These are phyloP conservation scores for Fusarium albidum DNA, from an alignment of 2,329 filamentous ascomycete species.

Conservation along the genomic window DNA sequence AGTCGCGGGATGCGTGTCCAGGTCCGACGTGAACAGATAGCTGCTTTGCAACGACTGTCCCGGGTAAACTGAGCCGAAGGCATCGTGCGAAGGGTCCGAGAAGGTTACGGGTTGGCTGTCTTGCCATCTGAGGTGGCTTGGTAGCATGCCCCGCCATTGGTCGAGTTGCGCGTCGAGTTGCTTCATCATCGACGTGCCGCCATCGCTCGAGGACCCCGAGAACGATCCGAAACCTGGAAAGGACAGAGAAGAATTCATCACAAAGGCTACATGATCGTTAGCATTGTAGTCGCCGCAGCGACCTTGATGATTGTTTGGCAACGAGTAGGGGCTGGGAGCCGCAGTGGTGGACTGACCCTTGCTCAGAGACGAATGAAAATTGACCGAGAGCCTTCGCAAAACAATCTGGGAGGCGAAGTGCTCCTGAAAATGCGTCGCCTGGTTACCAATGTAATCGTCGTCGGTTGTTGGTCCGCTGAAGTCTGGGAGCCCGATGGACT, in stretches of 20 bases:
- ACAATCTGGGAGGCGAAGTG: conserved; percentile 69
- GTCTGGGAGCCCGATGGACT: conserved; percentile 62
- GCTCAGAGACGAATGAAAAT: conserved; percentile 60
- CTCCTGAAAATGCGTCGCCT: conserved; percentile 62
- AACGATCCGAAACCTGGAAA: conserved; percentile 30
- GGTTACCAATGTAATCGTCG: conserved; percentile 56
- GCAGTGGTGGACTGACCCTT: conserved; percentile 53
- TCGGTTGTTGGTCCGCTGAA: conserved; percentile 58
- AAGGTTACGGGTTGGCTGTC: conserved; percentile 54
- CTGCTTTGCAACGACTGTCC: conserved; percentile 30
- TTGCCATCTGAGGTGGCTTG: conserved; percentile 63
- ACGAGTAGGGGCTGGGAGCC: neutral
- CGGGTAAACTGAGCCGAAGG: conserved; percentile 30
- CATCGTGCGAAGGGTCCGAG: conserved; percentile 28
- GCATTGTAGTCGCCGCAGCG: neutral
- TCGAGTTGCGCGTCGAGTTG: conserved; percentile 63
- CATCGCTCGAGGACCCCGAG: conserved; percentile 20
- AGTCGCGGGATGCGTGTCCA: conserved; percentile 37
- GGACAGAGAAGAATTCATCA: conserved; percentile 11
- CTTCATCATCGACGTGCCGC: conserved; percentile 50
- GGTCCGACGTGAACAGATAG: conserved; percentile 37
- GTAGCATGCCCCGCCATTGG: conserved; percentile 65
- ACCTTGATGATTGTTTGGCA: neutral
- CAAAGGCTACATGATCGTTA: conserved; percentile 32
- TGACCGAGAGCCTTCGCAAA: conserved; percentile 59